Base-by-base conservation (phyloP, 2,329 filamentous ascomycete genomes). In the Mollisia scopiformis region DNA sequence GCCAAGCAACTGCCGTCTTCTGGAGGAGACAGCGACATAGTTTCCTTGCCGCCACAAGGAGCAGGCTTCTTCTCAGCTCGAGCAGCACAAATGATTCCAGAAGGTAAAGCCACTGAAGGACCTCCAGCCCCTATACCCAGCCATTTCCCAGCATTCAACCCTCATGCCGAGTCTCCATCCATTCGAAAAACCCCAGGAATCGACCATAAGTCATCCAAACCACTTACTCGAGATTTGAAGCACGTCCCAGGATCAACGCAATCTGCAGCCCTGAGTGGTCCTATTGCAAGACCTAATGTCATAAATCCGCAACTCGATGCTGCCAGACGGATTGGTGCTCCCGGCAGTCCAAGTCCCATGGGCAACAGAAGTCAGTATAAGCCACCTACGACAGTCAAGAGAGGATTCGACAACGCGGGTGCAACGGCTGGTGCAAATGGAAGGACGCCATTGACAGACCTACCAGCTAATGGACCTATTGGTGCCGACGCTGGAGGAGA, bases 161-260 rank as follows among this genome's bases (percentile, higher is more conserved):
- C 89, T 2, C 87, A 87, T 60, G 82, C 87, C 6, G 89, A 93
- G 69, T 92, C 88, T 63, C 93, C 93, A 0, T 95, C 93, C 0
- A 93, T 97, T 71, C 86, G 92, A 63, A 93, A 94, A 73, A 97
- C 94, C 0, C 90, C 90, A 0, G 93, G 93, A 2, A 84, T 97
- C 39, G 92, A 97, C 70, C 92, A 96, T 71, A 87, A 79, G 23
- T 88, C 62, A 27, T 93, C 90, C 4, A 88, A 89, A 55, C 92
- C 93, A 0, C 78, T 97, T 1, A 83, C 82, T 3, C 84, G 82
- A 63, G 81, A 79, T 49, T 77, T 81, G 0, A 79, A 84, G 64
- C 84, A 87, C 60, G 77, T 86, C 0, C 73, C 80, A 54, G 60
- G 70, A 59, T 64, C 73, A 68, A 62, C 58, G 35, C 74, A 76